Conservation (phyloP, 352 stramenopile species). For the Globisporangium lucens region DNA sequence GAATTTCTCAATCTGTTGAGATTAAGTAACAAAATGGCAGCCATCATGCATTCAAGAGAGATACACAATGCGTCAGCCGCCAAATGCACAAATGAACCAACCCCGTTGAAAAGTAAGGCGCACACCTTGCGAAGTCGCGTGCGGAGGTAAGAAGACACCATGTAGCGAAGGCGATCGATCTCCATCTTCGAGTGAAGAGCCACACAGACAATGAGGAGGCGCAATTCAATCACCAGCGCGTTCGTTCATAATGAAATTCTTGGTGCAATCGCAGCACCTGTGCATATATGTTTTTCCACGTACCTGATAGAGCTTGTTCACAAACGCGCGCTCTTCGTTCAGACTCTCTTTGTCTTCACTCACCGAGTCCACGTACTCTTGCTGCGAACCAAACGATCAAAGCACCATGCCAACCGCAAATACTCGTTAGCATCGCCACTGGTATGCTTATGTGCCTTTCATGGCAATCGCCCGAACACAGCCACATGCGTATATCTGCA, state of each 20-base stretch:
- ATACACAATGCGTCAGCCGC: background rate
- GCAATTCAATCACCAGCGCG: too few species aligned
- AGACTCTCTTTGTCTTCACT: conserved; percentile 55
- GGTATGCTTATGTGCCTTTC: background rate
- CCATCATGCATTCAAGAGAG: background rate
- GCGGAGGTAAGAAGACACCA: conserved; percentile 79
- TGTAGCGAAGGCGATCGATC: conserved; percentile 84
- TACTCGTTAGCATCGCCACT: background rate
- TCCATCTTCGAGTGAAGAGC: conserved; percentile 50
- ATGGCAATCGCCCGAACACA: background rate
- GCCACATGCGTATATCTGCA: background rate
- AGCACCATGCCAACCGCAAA: background rate
- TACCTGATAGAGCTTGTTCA: conserved; percentile 83
- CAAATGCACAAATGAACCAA: background rate
- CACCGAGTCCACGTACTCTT: conserved; percentile 84
- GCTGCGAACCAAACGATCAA: conserved; percentile 24
- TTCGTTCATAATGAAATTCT: too few species aligned
- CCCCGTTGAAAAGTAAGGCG: background rate
- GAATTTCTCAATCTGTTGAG: conserved; percentile 69
- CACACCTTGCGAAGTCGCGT: conserved; percentile 68
- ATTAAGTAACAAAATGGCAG: background rate
- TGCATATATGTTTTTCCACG: background rate
- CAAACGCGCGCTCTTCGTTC: conserved; percentile 76
- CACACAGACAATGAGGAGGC: background rate
- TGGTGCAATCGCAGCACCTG: background rate